Conservation (phyloP, 2,329 filamentous ascomycete genomes). For the Penicillium sp. region DNA sequence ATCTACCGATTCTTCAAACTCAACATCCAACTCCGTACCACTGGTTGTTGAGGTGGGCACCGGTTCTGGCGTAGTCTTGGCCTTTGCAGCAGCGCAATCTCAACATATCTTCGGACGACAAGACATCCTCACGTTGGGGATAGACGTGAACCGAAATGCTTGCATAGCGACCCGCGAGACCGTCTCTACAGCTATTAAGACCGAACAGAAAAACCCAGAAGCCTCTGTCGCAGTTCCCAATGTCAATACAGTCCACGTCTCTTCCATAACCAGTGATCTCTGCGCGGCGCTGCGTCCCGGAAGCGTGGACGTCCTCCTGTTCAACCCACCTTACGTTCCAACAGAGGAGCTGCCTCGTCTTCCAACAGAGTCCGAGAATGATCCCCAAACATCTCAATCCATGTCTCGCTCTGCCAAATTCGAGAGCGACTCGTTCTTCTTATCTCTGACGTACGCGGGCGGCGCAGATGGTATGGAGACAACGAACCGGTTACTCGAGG, state of each 20-base stretch:
- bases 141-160: conserved; percentile 84
- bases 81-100: conserved; percentile 79
- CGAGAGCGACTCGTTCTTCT: conserved; percentile 78
- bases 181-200: conserved; percentile 53
- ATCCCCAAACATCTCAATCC: conserved; percentile 29
- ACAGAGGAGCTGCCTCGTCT: conserved; percentile 70
- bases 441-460: conserved; percentile 86
- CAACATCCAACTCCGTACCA: conserved; percentile 41
- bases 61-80: conserved; percentile 91
- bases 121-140: conserved; percentile 70
- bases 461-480: conserved; percentile 92
- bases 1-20: conserved; percentile 10
- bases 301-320: conserved; percentile 79
- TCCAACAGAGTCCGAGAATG: conserved; percentile 31
- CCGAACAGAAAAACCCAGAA: conserved; percentile 27
- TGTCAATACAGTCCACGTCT: conserved; percentile 59
- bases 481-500: conserved; percentile 74
- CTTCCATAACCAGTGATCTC: conserved; percentile 71
- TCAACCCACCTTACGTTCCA: conserved; percentile 97
- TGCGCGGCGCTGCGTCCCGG: conserved; percentile 59
- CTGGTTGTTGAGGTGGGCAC: conserved; percentile 84
- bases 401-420: conserved; percentile 52
- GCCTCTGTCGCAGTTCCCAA: not conserved
- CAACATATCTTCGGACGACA: conserved; percentile 69
- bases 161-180: conserved; percentile 75